Evolutionary conservation across 2,329 filamentous ascomycete genomes (phyloP).

Genomic region (Xylariomycetidae sp.): DNA sequence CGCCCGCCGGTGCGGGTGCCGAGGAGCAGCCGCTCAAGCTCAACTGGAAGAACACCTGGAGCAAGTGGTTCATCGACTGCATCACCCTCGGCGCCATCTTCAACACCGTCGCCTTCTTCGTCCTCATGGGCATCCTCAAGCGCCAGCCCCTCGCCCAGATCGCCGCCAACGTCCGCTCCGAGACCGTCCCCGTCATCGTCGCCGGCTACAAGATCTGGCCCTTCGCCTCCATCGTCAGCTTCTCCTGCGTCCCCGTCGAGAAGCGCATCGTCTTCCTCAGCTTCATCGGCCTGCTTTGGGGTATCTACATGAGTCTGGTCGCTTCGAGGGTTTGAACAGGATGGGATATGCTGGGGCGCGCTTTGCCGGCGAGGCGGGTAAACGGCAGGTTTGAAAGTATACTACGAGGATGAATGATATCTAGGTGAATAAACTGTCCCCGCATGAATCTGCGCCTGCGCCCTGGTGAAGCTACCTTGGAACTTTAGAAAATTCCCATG

Average conservation of each 20-base stretch:
- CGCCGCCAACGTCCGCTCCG: constrained; percentile 31
- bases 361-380: too few species aligned
- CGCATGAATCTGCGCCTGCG: too few species aligned
- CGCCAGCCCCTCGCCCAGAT: constrained; percentile 31
- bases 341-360: not conserved
- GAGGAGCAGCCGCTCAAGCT: constrained; percentile 25
- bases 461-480: too few species aligned
- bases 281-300: constrained; percentile 43
- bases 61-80: constrained; percentile 46
- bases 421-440: too few species aligned
- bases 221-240: constrained; percentile 44
- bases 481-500: too few species aligned
- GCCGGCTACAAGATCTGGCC: constrained; percentile 48
- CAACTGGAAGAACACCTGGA: constrained; percentile 35
- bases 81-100: constrained; percentile 40
- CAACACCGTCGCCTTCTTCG: constrained; percentile 40
- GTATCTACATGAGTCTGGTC: constrained; percentile 45
- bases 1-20: constrained; percentile 17
- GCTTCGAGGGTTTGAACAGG: constrained; percentile 33
- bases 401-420: too few species aligned
- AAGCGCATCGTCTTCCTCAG: constrained; percentile 43
- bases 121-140: constrained; percentile 43
- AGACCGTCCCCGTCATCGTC: constrained; percentile 42
- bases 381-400: too few species aligned
- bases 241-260: constrained; percentile 43